Percentiles rank a stretch among this genome's conserved stretches.
These are phyloP conservation scores for Colletotrichum chlorophyti DNA, from an alignment of 2,329 filamentous ascomycete species.

Conservation along the genomic window DNA sequence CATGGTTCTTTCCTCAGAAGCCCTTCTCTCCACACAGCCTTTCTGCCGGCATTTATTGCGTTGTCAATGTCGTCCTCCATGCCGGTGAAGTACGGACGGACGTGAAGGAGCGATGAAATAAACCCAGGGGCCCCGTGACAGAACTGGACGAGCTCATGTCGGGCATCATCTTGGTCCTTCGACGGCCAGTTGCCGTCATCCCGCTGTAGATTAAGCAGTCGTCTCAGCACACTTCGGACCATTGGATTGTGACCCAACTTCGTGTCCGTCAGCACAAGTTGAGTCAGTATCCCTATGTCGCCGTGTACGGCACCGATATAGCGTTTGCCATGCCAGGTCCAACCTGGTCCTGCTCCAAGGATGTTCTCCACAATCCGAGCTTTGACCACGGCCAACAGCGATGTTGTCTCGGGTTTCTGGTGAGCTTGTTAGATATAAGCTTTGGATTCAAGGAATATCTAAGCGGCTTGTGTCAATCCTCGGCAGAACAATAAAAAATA, in stretches of 20 bases:
- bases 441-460: no score
- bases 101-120: conserved; percentile 61
- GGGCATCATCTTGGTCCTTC: not conserved
- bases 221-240: conserved; percentile 58
- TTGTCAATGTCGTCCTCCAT: conserved; percentile 60
- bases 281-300: conserved; percentile 72
- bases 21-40: conserved; percentile 63
- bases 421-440: no score
- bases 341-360: conserved; percentile 46
- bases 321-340: conserved; percentile 68
- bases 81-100: conserved; percentile 61
- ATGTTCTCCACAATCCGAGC: conserved; percentile 2
- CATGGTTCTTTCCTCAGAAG: conserved; percentile 70
- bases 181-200: conserved; percentile 69
- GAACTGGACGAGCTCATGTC: conserved; percentile 62
- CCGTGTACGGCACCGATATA: conserved; percentile 75
- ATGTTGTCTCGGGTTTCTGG: conserved; percentile 60
- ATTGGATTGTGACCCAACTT: conserved; percentile 60
- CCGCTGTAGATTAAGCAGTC: conserved; percentile 65
- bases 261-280: conserved; percentile 66
- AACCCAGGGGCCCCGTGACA: conserved; percentile 74
- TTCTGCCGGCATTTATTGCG: conserved; percentile 58
- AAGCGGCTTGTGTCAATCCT: no score
- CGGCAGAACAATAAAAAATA: no score
- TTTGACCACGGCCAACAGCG: conserved; percentile 43